Base-by-base conservation (phyloP, 495 filamentous ascomycete genomes). In the Penicillium atrosanguineum region DNA sequence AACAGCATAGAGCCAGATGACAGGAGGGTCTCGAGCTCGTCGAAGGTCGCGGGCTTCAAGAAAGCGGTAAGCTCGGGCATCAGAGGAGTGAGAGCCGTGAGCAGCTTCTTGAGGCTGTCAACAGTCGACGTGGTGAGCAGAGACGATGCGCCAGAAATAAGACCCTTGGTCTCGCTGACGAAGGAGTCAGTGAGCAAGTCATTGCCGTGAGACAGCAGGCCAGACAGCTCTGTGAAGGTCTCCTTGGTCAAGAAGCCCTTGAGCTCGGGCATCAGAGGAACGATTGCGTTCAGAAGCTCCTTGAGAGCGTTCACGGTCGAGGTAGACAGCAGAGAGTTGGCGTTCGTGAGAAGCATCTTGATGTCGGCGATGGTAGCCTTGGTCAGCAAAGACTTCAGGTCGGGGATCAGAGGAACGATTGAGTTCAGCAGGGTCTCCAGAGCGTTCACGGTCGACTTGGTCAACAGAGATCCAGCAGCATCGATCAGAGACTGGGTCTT, bases 191-290 rank as follows among this genome's bases (percentile, higher is more conserved):
- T 67, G 26, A 79, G 55, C 41, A 79, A 58, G 14, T 40, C 47
- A 48, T 72, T 70, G 25, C 69, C 76, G 23, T 77, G 73, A 5
- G 55, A 52, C 6, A 79, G 47, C 11, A 79, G 63, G 4, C 18
- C 61, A 26, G 69, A 44, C 7, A 79, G 62, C 9, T 50, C 69
- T 52, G 72, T 69, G 41, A 73, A 61, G 1, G 70, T 74, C 12
- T 55, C 41, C 4, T 69, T 62, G 18, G 70, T 79, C 25, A 79
- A 71, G 8, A 79, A 63, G 7, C 55, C 55, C 39, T 67, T 61
- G 23, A 73, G 68, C 11, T 76, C 64, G 16, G 65, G 68, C 8
- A 78, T 53, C 12, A 79, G 57, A 18, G 45, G 59, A 28, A 73
- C 52, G 25, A 76, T 61, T 21, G 64, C 68, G 49, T 68, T 70